Evolutionary conservation across 371 early-diverging fungal genomes (phyloP), one percentile per base, ranked within the genome.

Genomic region (Mortierella sp.): DNA sequence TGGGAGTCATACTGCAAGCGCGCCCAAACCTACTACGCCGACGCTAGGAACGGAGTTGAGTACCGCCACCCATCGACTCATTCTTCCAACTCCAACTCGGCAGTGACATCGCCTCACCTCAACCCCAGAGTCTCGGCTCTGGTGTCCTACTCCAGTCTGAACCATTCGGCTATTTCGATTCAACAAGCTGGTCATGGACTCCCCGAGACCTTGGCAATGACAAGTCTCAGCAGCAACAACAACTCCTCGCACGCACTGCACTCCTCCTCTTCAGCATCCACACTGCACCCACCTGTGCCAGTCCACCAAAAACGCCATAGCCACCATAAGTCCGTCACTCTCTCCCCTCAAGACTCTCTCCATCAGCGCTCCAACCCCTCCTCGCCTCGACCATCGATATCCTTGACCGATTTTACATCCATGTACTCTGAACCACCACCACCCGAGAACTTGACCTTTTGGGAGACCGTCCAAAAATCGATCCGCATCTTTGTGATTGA

Each of bases 131-230:
- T 75, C 2, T 75, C 80, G 1, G 19, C 90, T 0, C 34, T 59
- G 0, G 28, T 31, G 0, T 59, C 59, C 90, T 70, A 97, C 96
- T 11, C 92, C 95, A 71, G 88, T 96, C 21, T 95, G 95, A 83
- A 96, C 95, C 40, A 96, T 96, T 55, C 98, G 96, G 86, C 98
- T 94, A 82, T 98, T 96, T 28, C 92, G 95, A 31, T 94, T 93
- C 34, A 95, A 95, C 80, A 96, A 24, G 59, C 59, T 5, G 34
- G 59, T 16, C 71, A 75, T 21, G 64, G 69, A 1, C 16, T 46
- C 2, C 31, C 75, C 24, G 73, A 57, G 55, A 69, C 73, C n/a
- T 43, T 75, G 10, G 86, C 81, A 51, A 74, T 86, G 77, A 70
- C 77, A 1, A 74, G 54, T 53, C 46, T 80, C 43, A 14, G 69